These are phyloP conservation scores for Mollisiaceae sp. DNA, from an alignment of 2,329 filamentous ascomycete species.

Conservation along the genomic window DNA sequence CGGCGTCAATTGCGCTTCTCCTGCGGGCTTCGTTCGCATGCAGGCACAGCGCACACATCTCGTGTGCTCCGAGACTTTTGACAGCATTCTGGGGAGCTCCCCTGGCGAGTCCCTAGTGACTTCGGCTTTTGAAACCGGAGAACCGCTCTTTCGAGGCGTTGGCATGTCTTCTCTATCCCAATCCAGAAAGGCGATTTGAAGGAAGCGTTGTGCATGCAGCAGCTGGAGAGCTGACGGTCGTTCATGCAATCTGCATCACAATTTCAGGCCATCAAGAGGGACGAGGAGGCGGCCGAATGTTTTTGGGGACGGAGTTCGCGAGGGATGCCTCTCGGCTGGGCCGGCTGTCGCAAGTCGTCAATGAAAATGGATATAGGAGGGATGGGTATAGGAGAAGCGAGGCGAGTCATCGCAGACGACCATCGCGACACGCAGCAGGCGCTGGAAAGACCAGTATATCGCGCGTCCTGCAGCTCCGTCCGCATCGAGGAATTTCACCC, in stretches of 20 bases:
- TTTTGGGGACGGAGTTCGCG: neutral
- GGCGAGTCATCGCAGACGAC: neutral
- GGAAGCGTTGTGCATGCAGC: slow-evolving; percentile 19
- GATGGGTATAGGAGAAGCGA: no score
- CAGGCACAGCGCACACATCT: neutral
- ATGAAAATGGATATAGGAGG: neutral
- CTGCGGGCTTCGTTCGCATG: neutral
- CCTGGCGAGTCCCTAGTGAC: neutral
- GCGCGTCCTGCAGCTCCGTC: neutral
- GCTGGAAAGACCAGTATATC: slow-evolving; percentile 2
- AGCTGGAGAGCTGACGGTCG: neutral
- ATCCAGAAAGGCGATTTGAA: neutral
- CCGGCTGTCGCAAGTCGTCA: slow-evolving; percentile 5
- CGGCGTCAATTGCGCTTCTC: slow-evolving; percentile 18
- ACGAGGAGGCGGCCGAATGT: neutral
- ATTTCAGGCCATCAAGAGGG: neutral
- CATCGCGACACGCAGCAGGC: slow-evolving; percentile 10
- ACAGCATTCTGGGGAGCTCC: neutral
- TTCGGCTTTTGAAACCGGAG: slow-evolving; percentile 13
- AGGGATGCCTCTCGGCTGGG: slow-evolving; percentile 6
- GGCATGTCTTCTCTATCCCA: neutral
- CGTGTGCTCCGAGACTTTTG: slow-evolving; percentile 6
- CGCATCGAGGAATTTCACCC: neutral
- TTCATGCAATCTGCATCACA: slow-evolving; percentile 14
- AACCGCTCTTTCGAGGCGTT: neutral